Evolutionary conservation across 1,284 basidiomycete genomes (phyloP).

Genomic region (Chiua sp.): DNA sequence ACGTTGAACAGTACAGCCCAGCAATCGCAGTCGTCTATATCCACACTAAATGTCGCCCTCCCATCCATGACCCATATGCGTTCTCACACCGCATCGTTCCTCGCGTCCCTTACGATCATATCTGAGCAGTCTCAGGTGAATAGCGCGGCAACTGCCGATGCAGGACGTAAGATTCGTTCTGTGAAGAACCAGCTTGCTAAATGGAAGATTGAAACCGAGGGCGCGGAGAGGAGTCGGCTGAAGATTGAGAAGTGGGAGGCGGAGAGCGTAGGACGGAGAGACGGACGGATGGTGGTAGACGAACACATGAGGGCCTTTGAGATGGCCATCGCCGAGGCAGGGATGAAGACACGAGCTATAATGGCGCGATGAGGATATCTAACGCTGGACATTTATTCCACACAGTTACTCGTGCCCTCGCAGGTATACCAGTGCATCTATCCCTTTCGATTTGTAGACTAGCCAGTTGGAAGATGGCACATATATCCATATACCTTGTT

Average conservation of each 20-base stretch:
- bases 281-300: constrained; percentile 71
- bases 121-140: constrained; percentile 89
- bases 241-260: constrained; percentile 81
- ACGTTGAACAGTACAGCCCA: constrained; percentile 20
- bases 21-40: constrained; percentile 33
- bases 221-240: constrained; percentile 74
- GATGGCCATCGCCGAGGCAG: constrained; percentile 68
- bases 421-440: constrained; percentile 24
- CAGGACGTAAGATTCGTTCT: constrained; percentile 80
- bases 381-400: constrained; percentile 6
- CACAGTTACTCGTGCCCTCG: constrained; percentile 13
- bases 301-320: constrained; percentile 79
- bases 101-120: constrained; percentile 73
- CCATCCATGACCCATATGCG: constrained; percentile 67
- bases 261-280: constrained; percentile 46
- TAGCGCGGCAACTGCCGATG: constrained; percentile 79
- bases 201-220: constrained; percentile 80
- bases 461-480: neutral
- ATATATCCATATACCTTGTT: neutral
- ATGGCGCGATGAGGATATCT: constrained; percentile 52
- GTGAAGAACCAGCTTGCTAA: constrained; percentile 81
- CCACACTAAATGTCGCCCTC: constrained; percentile 31
- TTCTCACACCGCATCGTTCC: constrained; percentile 70
- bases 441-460: constrained; percentile 33
- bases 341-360: constrained; percentile 74